Conservation (phyloP, 129 eudicot species). For the Flaveria robusta region DNA sequence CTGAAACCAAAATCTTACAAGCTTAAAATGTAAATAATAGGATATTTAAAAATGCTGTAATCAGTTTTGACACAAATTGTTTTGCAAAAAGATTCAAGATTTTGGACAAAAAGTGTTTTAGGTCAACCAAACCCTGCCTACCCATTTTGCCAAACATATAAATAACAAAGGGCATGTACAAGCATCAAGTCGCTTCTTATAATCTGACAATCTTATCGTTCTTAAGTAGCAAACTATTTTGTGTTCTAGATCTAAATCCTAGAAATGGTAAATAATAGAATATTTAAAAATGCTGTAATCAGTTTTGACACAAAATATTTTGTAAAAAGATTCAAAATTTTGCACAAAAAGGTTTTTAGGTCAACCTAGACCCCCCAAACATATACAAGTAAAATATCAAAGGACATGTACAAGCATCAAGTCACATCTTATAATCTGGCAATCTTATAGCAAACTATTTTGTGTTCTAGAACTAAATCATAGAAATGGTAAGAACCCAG, state of each 20-base stretch:
- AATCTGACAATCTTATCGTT: conserved; percentile 9
- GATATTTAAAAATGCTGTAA: neutral
- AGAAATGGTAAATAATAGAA: conserved; percentile 16
- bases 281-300: neutral
- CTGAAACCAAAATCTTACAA: conserved; percentile 44
- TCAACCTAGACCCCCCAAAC: neutral
- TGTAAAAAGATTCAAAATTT: neutral
- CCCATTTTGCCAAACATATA: neutral
- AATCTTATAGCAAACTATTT: conserved; percentile 13
- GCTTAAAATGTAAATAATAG: conserved; percentile 7
- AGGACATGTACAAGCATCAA: conserved; percentile 14
- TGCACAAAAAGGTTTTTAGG: neutral
- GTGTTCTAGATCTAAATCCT: conserved; percentile 1
- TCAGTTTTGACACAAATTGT: neutral
- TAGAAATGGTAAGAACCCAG: conserved; percentile 11
- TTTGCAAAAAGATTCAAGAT: neutral
- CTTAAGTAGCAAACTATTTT: conserved; percentile 5
- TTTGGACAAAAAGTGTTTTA: neutral
- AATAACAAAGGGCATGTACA: conserved; percentile 12
- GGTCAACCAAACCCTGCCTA: neutral
- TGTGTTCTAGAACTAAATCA: neutral
- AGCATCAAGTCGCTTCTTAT: neutral
- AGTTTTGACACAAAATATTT: neutral
- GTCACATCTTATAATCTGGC: neutral
- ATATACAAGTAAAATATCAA: neutral